Conservation (phyloP, 345 rosid species). For the Cardiospermum halicacabum region DNA sequence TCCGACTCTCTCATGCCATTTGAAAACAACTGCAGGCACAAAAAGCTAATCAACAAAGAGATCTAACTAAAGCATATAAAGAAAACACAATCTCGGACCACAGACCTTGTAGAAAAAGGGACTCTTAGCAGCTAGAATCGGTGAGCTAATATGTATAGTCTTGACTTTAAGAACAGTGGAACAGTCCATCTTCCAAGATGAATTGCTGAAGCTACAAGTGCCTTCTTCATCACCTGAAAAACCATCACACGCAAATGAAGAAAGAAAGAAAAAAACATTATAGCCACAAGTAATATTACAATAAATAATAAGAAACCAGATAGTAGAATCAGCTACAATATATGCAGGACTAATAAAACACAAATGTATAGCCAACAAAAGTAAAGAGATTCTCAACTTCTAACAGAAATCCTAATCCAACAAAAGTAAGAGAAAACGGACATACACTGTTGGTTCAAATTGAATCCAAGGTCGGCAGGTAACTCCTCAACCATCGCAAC, state of each 20-base stretch:
- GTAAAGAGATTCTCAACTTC: background rate
- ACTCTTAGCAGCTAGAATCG: slow-evolving; percentile 74
- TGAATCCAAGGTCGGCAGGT: slow-evolving; percentile 28
- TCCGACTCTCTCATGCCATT: slow-evolving; percentile 78
- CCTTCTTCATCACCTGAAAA: slow-evolving; percentile 41
- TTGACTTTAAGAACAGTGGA: slow-evolving; percentile 40
- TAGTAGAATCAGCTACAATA: too few relatives aligned
- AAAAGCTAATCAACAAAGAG: background rate
- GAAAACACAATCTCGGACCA: slow-evolving; percentile 2
- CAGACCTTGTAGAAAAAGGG: slow-evolving; percentile 73
- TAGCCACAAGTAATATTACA: too few relatives aligned
- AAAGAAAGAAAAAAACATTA: background rate
- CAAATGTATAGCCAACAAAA: too few relatives aligned
- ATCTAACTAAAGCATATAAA: background rate
- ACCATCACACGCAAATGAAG: background rate
- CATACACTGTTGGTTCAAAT: slow-evolving; percentile 30
- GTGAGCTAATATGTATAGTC: slow-evolving; percentile 67
- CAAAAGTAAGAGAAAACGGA: background rate
- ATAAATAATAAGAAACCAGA: too few relatives aligned
- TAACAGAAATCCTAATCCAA: background rate
- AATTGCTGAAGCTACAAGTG: slow-evolving; percentile 21
- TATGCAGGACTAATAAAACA: too few relatives aligned
- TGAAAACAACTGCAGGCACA: slow-evolving; percentile 54
- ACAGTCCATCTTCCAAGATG: slow-evolving; percentile 35
- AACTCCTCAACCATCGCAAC: slow-evolving; percentile 57